Conservation (phyloP, 148 eudicot species). For the Suaeda aralocaspica region DNA sequence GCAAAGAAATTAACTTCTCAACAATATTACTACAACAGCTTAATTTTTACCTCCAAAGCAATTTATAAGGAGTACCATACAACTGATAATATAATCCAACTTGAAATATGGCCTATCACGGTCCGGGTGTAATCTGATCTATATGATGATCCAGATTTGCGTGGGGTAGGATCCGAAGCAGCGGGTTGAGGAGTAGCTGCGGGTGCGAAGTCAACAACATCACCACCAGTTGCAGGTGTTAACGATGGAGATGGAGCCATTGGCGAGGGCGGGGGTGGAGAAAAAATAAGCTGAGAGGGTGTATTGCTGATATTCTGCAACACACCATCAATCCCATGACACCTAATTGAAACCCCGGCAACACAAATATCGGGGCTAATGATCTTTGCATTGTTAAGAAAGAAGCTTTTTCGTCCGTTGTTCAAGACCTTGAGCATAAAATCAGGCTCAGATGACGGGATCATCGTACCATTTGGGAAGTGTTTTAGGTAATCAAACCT, state of each 20-base stretch:
- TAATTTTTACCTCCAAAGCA: neutral
- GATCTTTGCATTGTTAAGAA: conserved; percentile 48
- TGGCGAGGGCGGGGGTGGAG: conserved; percentile 7
- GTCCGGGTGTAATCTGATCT: neutral
- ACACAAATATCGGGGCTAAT: conserved; percentile 59
- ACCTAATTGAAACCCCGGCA: conserved; percentile 41
- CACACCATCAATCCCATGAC: conserved; percentile 77
- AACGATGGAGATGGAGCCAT: conserved; percentile 7
- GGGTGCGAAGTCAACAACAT: conserved; percentile 19
- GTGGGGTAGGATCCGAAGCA: neutral
- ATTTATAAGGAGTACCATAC: conserved; percentile 11
- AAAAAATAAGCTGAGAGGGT: conserved; percentile 13
- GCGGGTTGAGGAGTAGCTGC: conserved; percentile 30
- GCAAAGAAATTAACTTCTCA: too few species aligned
- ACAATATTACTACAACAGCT: neutral
- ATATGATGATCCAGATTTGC: conserved; percentile 21
- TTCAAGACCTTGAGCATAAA: conserved; percentile 43
- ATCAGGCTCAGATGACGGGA: conserved; percentile 47
- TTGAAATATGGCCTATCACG: conserved; percentile 2
- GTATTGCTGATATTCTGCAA: conserved; percentile 16
- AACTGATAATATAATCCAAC: conserved; percentile 11
- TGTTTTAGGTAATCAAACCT: conserved; percentile 47
- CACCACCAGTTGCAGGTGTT: conserved; percentile 10
- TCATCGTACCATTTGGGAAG: conserved; percentile 52
- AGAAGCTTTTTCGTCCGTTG: conserved; percentile 45